Percentiles rank a stretch among this genome's conserved stretches.
These are phyloP conservation scores for Babesia divergens DNA, from an alignment of 169 alveolate genomes.

Conservation along the genomic window DNA sequence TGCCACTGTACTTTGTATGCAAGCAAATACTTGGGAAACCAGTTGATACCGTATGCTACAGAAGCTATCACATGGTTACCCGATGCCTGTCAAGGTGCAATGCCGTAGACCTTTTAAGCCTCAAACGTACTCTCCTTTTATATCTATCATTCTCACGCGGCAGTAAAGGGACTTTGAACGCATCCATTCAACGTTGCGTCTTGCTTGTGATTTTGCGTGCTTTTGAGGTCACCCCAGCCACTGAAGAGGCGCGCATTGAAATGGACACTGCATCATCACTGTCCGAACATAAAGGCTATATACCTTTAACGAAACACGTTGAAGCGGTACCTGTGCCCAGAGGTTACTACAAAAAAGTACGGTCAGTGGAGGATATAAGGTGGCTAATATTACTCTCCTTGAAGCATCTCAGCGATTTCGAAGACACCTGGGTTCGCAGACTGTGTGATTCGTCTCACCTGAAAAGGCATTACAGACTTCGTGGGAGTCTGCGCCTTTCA, in stretches of 20 bases:
- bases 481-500: not conserved
- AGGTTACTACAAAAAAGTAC: conserved; percentile 6
- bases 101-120: not conserved
- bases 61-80: not conserved
- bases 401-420: not conserved
- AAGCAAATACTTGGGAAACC: not conserved
- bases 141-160: not conserved
- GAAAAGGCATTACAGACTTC: not conserved
- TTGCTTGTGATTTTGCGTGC: not conserved
- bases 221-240: not conserved
- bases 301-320: no score
- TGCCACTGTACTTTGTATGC: conserved; percentile 12
- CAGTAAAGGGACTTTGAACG: not conserved
- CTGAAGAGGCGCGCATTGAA: not conserved
- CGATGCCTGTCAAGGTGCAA: conserved; percentile 25
- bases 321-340: not conserved
- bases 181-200: not conserved
- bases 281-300: no score
- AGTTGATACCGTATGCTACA: not conserved
- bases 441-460: not conserved
- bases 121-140: not conserved
- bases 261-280: no score
- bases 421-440: not conserved
- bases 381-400: not conserved
- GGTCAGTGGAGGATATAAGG: not conserved